Conservation (phyloP, 1,284 basidiomycete genomes). For the Marasmius sp. region DNA sequence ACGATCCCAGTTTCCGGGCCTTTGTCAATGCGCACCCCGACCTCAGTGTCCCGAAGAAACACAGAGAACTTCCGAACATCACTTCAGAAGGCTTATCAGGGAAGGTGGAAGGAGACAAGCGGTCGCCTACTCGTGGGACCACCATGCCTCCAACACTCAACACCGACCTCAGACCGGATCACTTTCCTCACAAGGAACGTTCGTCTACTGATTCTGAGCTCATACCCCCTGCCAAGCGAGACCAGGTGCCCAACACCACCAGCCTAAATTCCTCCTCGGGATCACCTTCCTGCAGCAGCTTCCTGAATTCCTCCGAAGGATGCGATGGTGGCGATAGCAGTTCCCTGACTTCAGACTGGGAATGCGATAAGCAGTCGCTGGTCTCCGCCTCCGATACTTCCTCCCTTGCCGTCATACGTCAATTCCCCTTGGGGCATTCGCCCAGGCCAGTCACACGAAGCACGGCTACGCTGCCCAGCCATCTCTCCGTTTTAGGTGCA, state of each 20-base stretch:
- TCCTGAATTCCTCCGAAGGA: background rate
- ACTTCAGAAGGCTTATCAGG: background rate
- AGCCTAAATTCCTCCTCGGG: constrained; percentile 1
- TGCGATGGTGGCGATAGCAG: constrained; percentile 1
- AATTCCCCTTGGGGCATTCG: constrained; percentile 4
- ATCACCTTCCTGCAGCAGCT: constrained; percentile 8
- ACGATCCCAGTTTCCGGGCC: constrained; percentile 87
- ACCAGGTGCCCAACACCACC: background rate
- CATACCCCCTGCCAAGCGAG: background rate
- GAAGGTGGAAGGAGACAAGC: background rate
- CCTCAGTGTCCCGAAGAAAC: constrained; percentile 45
- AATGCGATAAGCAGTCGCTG: constrained; percentile 7
- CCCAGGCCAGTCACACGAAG: constrained; percentile 25
- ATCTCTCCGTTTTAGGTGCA: constrained; percentile 1
- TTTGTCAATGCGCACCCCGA: constrained; percentile 94
- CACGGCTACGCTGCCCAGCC: constrained; percentile 34
- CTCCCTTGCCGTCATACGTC: constrained; percentile 1
- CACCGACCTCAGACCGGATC: background rate
- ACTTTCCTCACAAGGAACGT: background rate
- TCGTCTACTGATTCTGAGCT: background rate
- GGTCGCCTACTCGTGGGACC: background rate
- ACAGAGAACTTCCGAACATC: constrained; percentile 4
- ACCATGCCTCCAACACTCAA: constrained; percentile 34
- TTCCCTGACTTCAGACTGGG: constrained; percentile 12
- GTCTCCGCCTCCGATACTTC: constrained; percentile 2